Evolutionary conservation across 129 eudicot species (phyloP).

Genomic region (Flaveria robusta): DNA sequence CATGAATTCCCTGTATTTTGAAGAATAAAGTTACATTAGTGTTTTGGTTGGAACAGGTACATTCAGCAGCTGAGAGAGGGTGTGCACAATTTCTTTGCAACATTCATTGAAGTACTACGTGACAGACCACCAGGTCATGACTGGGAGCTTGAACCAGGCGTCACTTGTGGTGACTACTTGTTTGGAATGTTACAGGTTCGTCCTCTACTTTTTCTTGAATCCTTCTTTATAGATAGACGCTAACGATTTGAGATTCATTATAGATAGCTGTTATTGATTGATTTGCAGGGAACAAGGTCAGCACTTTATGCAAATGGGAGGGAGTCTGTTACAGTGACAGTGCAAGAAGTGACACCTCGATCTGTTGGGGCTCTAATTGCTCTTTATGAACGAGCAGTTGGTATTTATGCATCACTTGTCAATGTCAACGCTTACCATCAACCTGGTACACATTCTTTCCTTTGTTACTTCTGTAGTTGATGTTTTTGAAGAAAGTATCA

Average conservation of each 20-base stretch:
- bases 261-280: background rate
- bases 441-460: constrained; percentile 61
- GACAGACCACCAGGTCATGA: constrained; percentile 99
- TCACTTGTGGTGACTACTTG: constrained; percentile 96
- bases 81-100: constrained; percentile 94
- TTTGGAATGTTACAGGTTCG: constrained; percentile 93
- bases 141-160: constrained; percentile 99
- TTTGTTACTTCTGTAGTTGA: constrained; percentile 4
- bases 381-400: constrained; percentile 96
- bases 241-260: background rate
- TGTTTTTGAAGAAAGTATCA: background rate
- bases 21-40: background rate
- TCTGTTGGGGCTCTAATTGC: constrained; percentile 94
- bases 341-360: constrained; percentile 90
- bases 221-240: background rate
- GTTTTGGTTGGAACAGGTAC: constrained; percentile 50
- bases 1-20: background rate
- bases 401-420: constrained; percentile 90
- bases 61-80: constrained; percentile 99
- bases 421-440: constrained; percentile 96
- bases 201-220: background rate
- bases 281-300: constrained; percentile 83
- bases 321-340: constrained; percentile 91
- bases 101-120: constrained; percentile 92
- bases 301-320: constrained; percentile 87